phyloP scores from a whole-genome alignment of 2,329 filamentous ascomycete species.

The Tolypocladium album region DNA sequence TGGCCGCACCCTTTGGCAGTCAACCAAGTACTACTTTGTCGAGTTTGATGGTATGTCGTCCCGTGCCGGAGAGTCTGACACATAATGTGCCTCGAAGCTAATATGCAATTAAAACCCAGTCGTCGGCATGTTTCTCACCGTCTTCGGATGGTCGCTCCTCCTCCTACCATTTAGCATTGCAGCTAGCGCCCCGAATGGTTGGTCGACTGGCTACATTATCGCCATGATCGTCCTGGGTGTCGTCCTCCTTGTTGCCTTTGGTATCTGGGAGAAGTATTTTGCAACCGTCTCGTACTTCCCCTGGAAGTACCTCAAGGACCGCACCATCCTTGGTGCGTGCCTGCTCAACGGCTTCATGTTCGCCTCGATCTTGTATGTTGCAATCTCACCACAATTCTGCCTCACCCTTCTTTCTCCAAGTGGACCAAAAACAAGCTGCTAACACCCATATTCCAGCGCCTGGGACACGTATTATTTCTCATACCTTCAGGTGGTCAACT shows the following conservation, averaged over 20 bases:
- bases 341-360: constrained; percentile 28
- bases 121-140: constrained; percentile 40
- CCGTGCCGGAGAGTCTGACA: too few species aligned
- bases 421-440: background rate
- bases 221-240: constrained; percentile 39
- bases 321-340: constrained; percentile 37
- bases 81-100: background rate
- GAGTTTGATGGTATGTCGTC: constrained; percentile 44
- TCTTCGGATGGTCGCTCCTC: constrained; percentile 39
- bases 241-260: constrained; percentile 36
- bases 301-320: constrained; percentile 35
- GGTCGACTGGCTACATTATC: constrained; percentile 32
- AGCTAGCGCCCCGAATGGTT: constrained; percentile 20
- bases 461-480: constrained; percentile 41
- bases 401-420: too few species aligned
- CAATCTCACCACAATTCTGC: background rate
- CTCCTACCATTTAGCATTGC: constrained; percentile 39
- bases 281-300: constrained; percentile 48
- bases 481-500: constrained; percentile 35
- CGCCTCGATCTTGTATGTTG: constrained; percentile 27
- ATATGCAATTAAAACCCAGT: constrained; percentile 13
- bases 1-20: constrained; percentile 34
- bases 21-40: constrained; percentile 38
- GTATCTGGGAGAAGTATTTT: constrained; percentile 44
- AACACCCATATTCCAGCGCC: constrained; percentile 8